Evolutionary conservation across 371 early-diverging fungal species (phyloP).

Genomic region (Mortierella sp.): DNA sequence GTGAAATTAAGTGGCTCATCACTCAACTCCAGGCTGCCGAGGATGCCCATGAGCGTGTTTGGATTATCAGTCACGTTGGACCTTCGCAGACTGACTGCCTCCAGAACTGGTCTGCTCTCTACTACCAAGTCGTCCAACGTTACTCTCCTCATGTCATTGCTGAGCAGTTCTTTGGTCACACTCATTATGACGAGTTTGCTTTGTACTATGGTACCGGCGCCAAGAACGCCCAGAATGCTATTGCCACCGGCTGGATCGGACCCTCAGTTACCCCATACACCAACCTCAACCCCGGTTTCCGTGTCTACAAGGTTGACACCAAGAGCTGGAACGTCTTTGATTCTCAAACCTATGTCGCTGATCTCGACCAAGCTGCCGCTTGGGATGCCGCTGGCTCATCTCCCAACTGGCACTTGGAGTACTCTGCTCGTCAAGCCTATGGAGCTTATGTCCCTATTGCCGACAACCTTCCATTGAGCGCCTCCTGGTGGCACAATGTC

Average conservation of each 20-base stretch:
- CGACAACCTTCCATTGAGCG: conserved; percentile 56
- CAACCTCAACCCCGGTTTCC: conserved; percentile 68
- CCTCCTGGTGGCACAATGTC: conserved; percentile 73
- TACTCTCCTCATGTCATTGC: conserved; percentile 73
- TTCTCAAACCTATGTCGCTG: conserved; percentile 68
- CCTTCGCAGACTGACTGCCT: conserved; percentile 67
- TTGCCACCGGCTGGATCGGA: conserved; percentile 66
- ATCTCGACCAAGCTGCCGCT: conserved; percentile 58
- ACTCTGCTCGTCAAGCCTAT: conserved; percentile 67
- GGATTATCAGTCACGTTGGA: conserved; percentile 71
- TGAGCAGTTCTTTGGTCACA: conserved; percentile 74
- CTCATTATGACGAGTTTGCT: conserved; percentile 70
- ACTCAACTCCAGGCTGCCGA: conserved; percentile 65
- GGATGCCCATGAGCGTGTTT: conserved; percentile 67
- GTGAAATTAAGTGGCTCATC: conserved; percentile 65
- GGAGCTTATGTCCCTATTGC: conserved; percentile 43
- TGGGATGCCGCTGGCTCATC: conserved; percentile 48
- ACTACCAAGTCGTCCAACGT: conserved; percentile 68
- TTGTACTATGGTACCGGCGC: conserved; percentile 62
- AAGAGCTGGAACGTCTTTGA: conserved; percentile 71
- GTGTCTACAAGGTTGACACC: conserved; percentile 68
- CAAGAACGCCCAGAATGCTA: conserved; percentile 61
- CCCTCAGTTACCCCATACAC: conserved; percentile 69
- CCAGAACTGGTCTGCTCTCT: conserved; percentile 71
- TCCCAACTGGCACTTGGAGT: conserved; percentile 72